Base-by-base conservation (phyloP, 2,329 filamentous ascomycete genomes). In the Cladorrhinum sp. region DNA sequence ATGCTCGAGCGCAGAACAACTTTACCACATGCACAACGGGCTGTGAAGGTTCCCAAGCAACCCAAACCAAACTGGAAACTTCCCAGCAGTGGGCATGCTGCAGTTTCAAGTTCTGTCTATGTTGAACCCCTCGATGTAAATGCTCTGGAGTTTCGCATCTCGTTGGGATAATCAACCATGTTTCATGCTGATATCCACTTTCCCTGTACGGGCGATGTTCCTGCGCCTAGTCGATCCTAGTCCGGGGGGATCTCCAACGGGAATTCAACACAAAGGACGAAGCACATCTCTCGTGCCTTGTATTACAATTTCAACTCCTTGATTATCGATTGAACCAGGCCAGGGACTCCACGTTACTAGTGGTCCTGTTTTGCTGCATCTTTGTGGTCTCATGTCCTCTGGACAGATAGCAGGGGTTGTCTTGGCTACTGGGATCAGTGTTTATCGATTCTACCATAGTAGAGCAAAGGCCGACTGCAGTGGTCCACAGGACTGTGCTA, bases 61-160 rank as follows among this genome's bases (percentile, higher is more conserved):
- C 18, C 45, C n/a, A 29, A 22, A 18, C 54, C 58, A 50, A 61
- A 29, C 58, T 55, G 36, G 60, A 65, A 63, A 52, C 57, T 60
- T 63, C 51, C 61, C 63, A 50, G 60, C 52, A 59, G 65, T 60
- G 67, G 64, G 62, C 64, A 62, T 62, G 69, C 61, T 65, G 60
- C 59, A 38, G 72, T 75, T 74, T 75, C 73, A 74, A 62, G 58
- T 68, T 61, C 51, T 62, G 65, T 65, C 63, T 64, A 65, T 62
- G 59, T 62, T 58, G 51, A 62, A n/a, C 24, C 50, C 65, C 41
- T 45, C 56, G 64, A 65, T 61, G 58, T 60, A 61, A 64, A 61
- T 48, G 63, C 62, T 64, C 62, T 65, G 60, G 61, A 65, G 69
- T 73, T 72, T 73, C 69, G 70, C 61, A 69, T 69, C 55, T 61